These are phyloP conservation scores for Hemisphaericaspora subhashii DNA, from an alignment of 1,139 yeast genomes.

Conservation along the genomic window DNA sequence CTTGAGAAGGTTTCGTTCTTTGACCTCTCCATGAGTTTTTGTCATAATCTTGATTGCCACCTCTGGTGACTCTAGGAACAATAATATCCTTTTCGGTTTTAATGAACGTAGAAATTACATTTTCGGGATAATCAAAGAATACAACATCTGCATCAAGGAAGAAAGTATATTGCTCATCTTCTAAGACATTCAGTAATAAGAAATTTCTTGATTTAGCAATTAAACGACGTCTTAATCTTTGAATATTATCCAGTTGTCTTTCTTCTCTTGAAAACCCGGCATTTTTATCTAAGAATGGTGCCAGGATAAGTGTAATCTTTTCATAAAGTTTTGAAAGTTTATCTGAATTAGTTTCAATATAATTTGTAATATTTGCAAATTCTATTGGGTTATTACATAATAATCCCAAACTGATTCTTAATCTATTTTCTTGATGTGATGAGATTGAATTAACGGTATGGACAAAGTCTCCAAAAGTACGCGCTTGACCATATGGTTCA, in stretches of 20 bases:
- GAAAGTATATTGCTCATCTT: conserved; percentile 36
- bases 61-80: conserved; percentile 34
- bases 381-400: conserved; percentile 28
- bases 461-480: conserved; percentile 25
- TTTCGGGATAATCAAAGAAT: conserved; percentile 22
- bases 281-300: conserved; percentile 33
- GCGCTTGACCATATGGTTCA: conserved; percentile 29
- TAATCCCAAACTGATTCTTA: conserved; percentile 28
- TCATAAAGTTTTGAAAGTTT: conserved; percentile 12
- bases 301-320: conserved; percentile 28
- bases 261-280: conserved; percentile 21
- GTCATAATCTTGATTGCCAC: conserved; percentile 32
- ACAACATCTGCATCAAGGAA: conserved; percentile 47
- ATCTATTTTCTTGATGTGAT: conserved; percentile 15
- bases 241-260: conserved; percentile 33
- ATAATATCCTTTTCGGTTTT: conserved; percentile 36
- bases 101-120: conserved; percentile 27
- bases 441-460: conserved; percentile 21
- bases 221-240: conserved; percentile 31
- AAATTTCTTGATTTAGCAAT: conserved; percentile 40
- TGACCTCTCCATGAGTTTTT: conserved; percentile 46
- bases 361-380: conserved; percentile 19
- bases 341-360: conserved; percentile 17
- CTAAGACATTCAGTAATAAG: conserved; percentile 27
- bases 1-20: conserved; percentile 32